Percentiles rank a stretch among this genome's conserved stretches.
Evolutionary conservation across 1,284 basidiomycete genomes (phyloP).

Genomic region (Phenoliferia sp.): DNA sequence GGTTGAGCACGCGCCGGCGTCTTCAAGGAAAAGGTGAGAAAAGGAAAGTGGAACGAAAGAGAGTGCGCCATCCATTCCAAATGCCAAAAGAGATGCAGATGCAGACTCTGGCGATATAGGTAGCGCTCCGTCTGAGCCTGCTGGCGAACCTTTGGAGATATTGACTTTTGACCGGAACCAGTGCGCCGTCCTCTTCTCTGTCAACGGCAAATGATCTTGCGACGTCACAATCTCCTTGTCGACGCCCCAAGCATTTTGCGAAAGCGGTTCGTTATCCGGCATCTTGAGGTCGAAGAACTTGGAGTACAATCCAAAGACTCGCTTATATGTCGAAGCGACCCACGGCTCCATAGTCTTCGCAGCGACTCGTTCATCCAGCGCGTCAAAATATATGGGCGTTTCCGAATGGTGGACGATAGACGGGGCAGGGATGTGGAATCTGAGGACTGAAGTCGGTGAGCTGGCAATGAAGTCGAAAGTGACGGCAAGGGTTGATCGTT

Average conservation of each 20-base stretch:
- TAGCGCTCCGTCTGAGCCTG: not conserved
- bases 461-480: not conserved
- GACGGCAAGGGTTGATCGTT: not conserved
- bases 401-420: not conserved
- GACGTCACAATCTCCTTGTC: not conserved
- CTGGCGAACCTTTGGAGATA: not conserved
- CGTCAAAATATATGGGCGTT: not conserved
- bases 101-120: not conserved
- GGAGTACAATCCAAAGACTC: not conserved
- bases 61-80: not conserved
- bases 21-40: not conserved
- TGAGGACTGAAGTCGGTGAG: not conserved
- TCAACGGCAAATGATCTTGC: not conserved
- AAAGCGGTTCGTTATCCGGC: not conserved
- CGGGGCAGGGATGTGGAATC: not conserved
- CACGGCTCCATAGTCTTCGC: not conserved
- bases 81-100: not conserved
- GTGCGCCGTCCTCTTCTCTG: not conserved
- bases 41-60: not conserved
- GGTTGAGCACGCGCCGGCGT: not conserved
- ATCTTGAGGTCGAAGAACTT: not conserved
- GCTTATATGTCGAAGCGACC: not conserved
- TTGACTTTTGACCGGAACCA: not conserved
- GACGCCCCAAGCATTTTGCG: not conserved
- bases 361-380: not conserved